phyloP scores from a whole-genome alignment of 164 flowering plant genomes.

The Hamamelis virginiana region DNA sequence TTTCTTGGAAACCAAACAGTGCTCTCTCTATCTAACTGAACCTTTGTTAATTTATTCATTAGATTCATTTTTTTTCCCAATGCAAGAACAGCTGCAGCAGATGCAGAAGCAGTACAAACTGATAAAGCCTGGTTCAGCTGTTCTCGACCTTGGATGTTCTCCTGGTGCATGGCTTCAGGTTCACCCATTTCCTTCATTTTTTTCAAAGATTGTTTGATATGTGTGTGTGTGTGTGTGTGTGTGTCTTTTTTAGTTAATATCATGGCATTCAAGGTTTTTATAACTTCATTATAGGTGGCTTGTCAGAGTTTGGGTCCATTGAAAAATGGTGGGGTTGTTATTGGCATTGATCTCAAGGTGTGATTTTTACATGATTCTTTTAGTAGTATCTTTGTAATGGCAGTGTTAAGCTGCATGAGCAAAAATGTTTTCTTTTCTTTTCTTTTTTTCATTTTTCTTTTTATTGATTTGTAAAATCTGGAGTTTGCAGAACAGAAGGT shows the following conservation, averaged over 20 bases:
- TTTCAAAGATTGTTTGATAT: background rate
- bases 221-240: too few species aligned
- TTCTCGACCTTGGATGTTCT: slow-evolving; percentile 97
- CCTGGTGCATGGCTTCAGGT: slow-evolving; percentile 99
- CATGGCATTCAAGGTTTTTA: background rate
- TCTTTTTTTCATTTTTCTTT: background rate
- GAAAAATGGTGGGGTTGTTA: slow-evolving; percentile 74
- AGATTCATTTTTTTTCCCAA: background rate
- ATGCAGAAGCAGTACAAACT: slow-evolving; percentile 80
- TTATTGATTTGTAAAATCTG: slow-evolving; percentile 6
- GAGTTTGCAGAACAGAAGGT: slow-evolving; percentile 83
- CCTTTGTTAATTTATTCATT: too few species aligned
- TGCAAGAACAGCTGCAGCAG: slow-evolving; percentile 64
- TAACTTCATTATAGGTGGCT: slow-evolving; percentile 57
- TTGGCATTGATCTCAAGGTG: slow-evolving; percentile 94
- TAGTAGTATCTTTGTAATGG: background rate
- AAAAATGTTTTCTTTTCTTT: too few species aligned
- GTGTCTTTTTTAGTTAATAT: background rate
- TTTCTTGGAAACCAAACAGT: background rate
- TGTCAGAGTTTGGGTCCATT: slow-evolving; percentile 91
- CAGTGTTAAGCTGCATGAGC: background rate
- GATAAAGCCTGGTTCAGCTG: slow-evolving; percentile 82
- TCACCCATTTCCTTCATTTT: slow-evolving; percentile 1
- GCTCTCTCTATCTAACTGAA: background rate
- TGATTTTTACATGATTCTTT: slow-evolving; percentile 1